Conservation (phyloP, 768 basidiomycete species). For the Glaciozyma antarctica region DNA sequence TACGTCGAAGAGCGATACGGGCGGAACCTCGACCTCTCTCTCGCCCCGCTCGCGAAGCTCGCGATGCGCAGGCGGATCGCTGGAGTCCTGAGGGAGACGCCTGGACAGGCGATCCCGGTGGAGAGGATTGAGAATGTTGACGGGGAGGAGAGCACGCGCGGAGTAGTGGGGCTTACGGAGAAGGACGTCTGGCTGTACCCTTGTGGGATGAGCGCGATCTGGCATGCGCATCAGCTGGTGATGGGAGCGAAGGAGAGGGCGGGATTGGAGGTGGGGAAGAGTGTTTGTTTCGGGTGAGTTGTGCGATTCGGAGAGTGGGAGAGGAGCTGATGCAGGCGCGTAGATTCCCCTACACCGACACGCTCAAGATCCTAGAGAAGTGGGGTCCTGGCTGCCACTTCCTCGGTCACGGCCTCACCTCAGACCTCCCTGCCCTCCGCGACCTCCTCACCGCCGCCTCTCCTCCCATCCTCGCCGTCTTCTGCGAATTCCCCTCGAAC, state of each 20-base stretch:
- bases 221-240: conserved; percentile 71
- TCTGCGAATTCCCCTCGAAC: conserved; percentile 92
- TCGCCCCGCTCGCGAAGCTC: conserved; percentile 70
- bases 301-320: background rate
- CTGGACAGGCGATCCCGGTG: conserved; percentile 45
- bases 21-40: conserved; percentile 66
- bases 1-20: conserved; percentile 95
- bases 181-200: conserved; percentile 81
- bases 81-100: conserved; percentile 47
- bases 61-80: conserved; percentile 82
- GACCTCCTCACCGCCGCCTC: conserved; percentile 47
- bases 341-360: conserved; percentile 93
- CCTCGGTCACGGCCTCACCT: conserved; percentile 66
- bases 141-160: conserved; percentile 49
- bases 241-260: conserved; percentile 45
- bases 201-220: conserved; percentile 89
- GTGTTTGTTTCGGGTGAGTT: conserved; percentile 83
- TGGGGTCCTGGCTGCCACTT: conserved; percentile 94
- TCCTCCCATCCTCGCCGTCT: conserved; percentile 66
- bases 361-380: conserved; percentile 83
- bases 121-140: conserved; percentile 28
- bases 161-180: conserved; percentile 61
- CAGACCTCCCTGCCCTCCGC: conserved; percentile 66
- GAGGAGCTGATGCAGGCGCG: background rate
- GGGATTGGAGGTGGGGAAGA: conserved; percentile 52